Conservation (phyloP, 108 stramenopile genomes). For the Chaetoceros muelleri region DNA sequence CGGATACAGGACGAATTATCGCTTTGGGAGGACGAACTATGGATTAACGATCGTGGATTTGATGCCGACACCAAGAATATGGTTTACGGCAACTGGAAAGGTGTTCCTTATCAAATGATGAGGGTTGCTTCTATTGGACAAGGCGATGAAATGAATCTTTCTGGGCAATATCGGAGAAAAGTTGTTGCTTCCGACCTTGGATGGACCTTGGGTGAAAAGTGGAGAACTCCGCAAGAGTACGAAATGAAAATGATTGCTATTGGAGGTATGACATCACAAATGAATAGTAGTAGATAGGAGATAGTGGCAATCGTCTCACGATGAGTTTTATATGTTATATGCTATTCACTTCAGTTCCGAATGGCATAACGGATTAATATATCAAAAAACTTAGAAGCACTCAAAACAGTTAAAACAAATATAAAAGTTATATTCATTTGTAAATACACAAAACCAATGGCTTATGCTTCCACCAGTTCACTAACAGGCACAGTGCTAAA, state of each 20-base stretch:
- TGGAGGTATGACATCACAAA: constrained; percentile 15
- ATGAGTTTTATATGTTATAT: background rate
- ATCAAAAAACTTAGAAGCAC: no score
- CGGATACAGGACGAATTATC: constrained; percentile 66
- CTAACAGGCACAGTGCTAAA: no score
- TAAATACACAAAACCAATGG: no score
- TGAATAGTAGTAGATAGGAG: background rate
- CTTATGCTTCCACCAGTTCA: no score
- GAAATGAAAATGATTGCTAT: constrained; percentile 34
- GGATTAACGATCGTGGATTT: constrained; percentile 79
- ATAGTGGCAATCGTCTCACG: background rate
- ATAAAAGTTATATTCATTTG: no score
- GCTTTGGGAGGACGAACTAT: constrained; percentile 62
- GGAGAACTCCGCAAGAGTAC: constrained; percentile 33
- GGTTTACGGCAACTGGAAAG: constrained; percentile 72
- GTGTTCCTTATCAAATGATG: constrained; percentile 66
- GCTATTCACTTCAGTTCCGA: no score
- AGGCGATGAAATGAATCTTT: background rate
- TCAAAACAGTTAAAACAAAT: no score
- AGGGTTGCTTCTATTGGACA: constrained; percentile 33
- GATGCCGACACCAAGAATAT: constrained; percentile 47
- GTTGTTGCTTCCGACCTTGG: constrained; percentile 28
- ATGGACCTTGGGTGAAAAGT: constrained; percentile 66
- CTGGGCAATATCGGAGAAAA: background rate
- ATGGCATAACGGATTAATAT: no score